Base-by-base conservation (phyloP, 129 eudicot genomes). In the Artemisia argyi region DNA sequence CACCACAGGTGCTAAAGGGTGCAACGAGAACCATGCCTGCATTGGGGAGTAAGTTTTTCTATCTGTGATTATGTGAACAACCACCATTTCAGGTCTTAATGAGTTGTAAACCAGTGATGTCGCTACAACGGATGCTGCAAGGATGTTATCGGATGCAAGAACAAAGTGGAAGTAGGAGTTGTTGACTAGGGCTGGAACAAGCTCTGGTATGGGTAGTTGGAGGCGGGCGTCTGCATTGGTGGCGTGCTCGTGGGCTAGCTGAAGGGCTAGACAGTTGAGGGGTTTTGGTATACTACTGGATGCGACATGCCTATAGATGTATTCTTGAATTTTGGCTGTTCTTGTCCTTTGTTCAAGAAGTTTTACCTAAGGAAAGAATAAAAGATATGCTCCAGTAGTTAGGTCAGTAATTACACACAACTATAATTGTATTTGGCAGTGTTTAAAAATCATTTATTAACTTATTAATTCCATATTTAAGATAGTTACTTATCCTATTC, bases 11-110 rank as follows among this genome's bases (percentile, higher is more conserved):
- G 89, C 73, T 75, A 90, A 73, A 59, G 86, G 84, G 75, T 90
- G 97, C 70, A 94, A 79, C 0, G 97, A 90, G 68, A 94, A 94
- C 98, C 98, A 94, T 39, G 96, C 97, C 69, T 88, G 98, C 97
- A 94, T 90, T 0, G 97, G 96, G 5, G 87, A 72, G 71, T 83
- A 90, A 14, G 96, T 94, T 76, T 90, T 94, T 56, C 82, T 83
- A 17, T 94, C 98, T 0, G 97, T 94, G 44, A 94, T 88, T 57
- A 94, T 76, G 65, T 94, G 98, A 11, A 90, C 73, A 47, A 94
- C 98, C 60, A 87, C 85, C 67, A 68, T 86, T 42, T 88, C 88
- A 26, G 97, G 97, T 12, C 75, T 86, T 68, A 94, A 75, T 4
- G 98, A 84, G 81, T 88, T 94, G 49, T 62, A 84, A 49, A 90